These are phyloP conservation scores for Pascua sp. DNA, from an alignment of 1,284 basidiomycete genomes.

Conservation along the genomic window DNA sequence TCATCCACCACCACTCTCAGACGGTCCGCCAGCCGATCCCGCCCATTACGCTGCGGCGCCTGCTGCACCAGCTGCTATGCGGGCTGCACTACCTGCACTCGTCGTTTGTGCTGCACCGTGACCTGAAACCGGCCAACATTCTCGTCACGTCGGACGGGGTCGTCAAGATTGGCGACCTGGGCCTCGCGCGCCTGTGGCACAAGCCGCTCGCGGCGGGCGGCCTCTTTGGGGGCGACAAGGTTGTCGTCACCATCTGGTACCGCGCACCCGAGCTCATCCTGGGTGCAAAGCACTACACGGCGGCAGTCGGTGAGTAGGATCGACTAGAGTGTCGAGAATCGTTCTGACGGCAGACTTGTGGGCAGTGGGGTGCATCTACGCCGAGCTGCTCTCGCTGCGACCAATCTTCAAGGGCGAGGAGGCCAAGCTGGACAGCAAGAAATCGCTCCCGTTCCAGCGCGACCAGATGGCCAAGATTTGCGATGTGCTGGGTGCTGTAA, in stretches of 20 bases:
- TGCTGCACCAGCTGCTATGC: constrained; percentile 93
- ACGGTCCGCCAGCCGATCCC: constrained; percentile 72
- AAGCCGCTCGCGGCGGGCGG: constrained; percentile 43
- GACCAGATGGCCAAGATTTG: constrained; percentile 94
- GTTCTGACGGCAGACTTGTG: constrained; percentile 63
- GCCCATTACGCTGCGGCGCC: constrained; percentile 77
- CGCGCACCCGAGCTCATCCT: constrained; percentile 91
- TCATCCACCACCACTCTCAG: constrained; percentile 95
- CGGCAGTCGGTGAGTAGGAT: constrained; percentile 62
- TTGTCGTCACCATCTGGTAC: constrained; percentile 99
- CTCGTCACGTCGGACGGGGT: constrained; percentile 83
- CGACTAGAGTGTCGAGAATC: too few relatives aligned
- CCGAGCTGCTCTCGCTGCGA: constrained; percentile 84
- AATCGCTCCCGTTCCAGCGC: constrained; percentile 88
- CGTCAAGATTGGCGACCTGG: constrained; percentile 97
- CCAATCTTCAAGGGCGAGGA: constrained; percentile 99
- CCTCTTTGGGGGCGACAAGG: constrained; percentile 81
- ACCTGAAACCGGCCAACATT: constrained; percentile 95
- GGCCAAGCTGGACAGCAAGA: constrained; percentile 78
- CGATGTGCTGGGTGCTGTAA: constrained; percentile 86
- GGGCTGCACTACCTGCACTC: constrained; percentile 93
- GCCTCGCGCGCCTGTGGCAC: constrained; percentile 73
- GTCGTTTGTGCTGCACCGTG: constrained; percentile 71
- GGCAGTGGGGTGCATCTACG: constrained; percentile 96
- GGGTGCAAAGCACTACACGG: constrained; percentile 94